These are phyloP conservation scores for Aspergillus sp. DNA, from an alignment of 2,329 filamentous ascomycete species.

Conservation along the genomic window DNA sequence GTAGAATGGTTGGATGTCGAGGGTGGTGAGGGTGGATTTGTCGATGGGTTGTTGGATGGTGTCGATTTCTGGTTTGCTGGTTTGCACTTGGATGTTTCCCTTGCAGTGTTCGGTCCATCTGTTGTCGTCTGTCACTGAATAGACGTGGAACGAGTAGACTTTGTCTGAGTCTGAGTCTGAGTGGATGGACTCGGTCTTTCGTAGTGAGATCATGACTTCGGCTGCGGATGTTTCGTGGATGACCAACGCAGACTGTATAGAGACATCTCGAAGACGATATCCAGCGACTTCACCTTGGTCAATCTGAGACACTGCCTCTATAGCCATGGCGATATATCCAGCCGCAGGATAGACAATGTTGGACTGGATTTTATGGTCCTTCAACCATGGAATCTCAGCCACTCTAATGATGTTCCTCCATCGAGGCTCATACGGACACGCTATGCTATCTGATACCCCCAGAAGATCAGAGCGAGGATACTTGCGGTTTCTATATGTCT, in stretches of 20 bases:
- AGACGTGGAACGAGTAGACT: slow-evolving; percentile 15
- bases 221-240: slow-evolving; percentile 11
- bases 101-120: slow-evolving; percentile 22
- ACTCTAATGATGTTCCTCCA: slow-evolving; percentile 26
- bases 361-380: slow-evolving; percentile 21
- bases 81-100: slow-evolving; percentile 8
- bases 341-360: slow-evolving; percentile 26
- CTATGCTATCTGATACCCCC: slow-evolving; percentile 9
- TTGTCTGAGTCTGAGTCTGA: background rate
- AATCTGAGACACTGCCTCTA: slow-evolving; percentile 20
- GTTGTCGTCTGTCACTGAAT: slow-evolving; percentile 14
- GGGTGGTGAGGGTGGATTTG: background rate
- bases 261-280: slow-evolving; percentile 15
- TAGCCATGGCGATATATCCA: slow-evolving; percentile 24
- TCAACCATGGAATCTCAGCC: slow-evolving; percentile 24
- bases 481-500: slow-evolving; percentile 13
- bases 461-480: slow-evolving; percentile 20
- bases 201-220: slow-evolving; percentile 13
- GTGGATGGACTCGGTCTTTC: background rate
- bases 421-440: slow-evolving; percentile 12
- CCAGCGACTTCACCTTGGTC: background rate
- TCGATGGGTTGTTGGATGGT: background rate
- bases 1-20: slow-evolving; percentile 21
- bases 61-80: background rate
- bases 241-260: slow-evolving; percentile 18